Evolutionary conservation across 2,329 filamentous ascomycete species (phyloP), one percentile per base, ranked within the genome.

Genomic region (Rhynchosporium agropyri): DNA sequence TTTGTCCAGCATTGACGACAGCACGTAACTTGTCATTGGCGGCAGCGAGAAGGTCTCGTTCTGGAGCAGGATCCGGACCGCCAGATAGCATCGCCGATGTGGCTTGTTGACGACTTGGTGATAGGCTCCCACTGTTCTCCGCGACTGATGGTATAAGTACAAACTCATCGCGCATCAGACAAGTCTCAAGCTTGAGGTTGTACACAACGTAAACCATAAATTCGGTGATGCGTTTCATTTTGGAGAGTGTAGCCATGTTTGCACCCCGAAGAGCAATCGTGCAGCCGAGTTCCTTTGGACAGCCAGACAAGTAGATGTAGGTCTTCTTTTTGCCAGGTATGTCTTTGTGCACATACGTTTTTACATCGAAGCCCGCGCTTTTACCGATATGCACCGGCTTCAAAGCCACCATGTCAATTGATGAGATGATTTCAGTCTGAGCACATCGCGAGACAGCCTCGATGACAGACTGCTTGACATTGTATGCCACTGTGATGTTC

Each of bases 201-300:
- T 99, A 99, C 12, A 98, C 93, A 26, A 99, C 96, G 70, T 98
- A 99, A 43, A 96, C 90, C 94, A 99, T 97, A 74, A 99, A 98
- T 74, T 99, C 95, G 10, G 94, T 95, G 68, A 99, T 95, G 58
- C 87, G 85, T 77, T 99, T 99, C 76, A 99, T 87, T 70, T 88
- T 90, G 1, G 86, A 81, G 20, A 99, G 81, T 0, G 87, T 81
- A 54, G 84, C 79, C 36, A 87, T 88, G 63, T 89, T 87, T 3
- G 89, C 91, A 1, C 95, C 95, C 51, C 95, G 88, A 28, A 99
- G 80, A 12, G 92, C 91, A 69, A 99, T 97, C 0, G 95, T 99
- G 74, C 95, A 98, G 0, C 95, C 96, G 2, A 99, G 84, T 64
- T 96, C 90, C 66, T 91, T 91, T 8, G 89, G 87, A 70, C 92